A percentile compares a stretch with the other conserved stretches of the same genome.
Evolutionary conservation across 1,284 basidiomycete species (phyloP).

Genomic region (Spongispora temasekensis): DNA sequence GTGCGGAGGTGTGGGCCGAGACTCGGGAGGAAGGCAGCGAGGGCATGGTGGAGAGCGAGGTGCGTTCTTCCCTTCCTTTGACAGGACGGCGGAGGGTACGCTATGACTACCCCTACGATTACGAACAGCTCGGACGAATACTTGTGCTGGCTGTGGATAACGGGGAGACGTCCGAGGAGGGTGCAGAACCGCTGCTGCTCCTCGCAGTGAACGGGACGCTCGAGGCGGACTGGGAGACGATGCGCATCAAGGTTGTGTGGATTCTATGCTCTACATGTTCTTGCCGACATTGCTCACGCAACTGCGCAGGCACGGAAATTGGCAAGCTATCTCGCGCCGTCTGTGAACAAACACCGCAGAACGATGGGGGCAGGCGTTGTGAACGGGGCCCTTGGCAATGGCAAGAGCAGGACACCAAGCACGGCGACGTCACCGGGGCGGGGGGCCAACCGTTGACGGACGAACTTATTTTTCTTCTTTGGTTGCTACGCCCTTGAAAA

Average conservation of each 20-base stretch:
- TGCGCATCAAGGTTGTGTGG: slow-evolving; percentile 55
- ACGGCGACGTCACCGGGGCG: slow-evolving; percentile 34
- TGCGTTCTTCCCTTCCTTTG: slow-evolving; percentile 26
- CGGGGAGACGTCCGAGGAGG: slow-evolving; percentile 18
- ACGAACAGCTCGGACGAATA: slow-evolving; percentile 62
- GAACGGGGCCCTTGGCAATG: slow-evolving; percentile 15
- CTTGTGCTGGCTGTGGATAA: slow-evolving; percentile 65
- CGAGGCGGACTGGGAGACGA: slow-evolving; percentile 60
- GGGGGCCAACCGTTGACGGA: slow-evolving; percentile 16
- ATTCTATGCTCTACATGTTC: too few species aligned
- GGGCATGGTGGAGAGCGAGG: slow-evolving; percentile 76
- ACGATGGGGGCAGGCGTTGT: slow-evolving; percentile 17
- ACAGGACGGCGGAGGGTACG: background rate
- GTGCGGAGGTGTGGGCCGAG: slow-evolving; percentile 75
- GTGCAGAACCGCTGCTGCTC: slow-evolving; percentile 56
- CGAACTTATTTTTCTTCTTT: background rate
- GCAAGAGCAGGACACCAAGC: slow-evolving; percentile 31
- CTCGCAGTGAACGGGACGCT: slow-evolving; percentile 65
- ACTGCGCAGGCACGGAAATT: slow-evolving; percentile 58
- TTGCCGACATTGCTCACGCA: too few species aligned
- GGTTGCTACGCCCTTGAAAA: too few species aligned
- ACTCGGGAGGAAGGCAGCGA: slow-evolving; percentile 45
- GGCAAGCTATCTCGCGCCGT: slow-evolving; percentile 43
- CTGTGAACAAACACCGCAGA: slow-evolving; percentile 43
- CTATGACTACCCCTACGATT: slow-evolving; percentile 1